Evolutionary conservation across 1,284 basidiomycete genomes (phyloP).

Genomic region (Trametes versicolor): DNA sequence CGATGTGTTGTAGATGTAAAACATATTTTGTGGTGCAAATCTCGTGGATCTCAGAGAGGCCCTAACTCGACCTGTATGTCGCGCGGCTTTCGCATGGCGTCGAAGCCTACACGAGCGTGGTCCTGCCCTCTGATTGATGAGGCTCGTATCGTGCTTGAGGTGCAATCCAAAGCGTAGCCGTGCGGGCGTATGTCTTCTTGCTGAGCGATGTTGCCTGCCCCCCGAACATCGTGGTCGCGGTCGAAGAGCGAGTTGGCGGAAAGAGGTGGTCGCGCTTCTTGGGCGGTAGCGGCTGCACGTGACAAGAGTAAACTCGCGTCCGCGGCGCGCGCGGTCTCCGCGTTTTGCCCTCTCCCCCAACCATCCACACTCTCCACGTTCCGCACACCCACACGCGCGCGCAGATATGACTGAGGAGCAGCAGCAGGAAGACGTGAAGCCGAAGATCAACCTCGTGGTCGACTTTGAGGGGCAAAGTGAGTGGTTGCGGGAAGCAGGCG

Average conservation of each 20-base stretch:
- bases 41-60: no score
- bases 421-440: constrained; percentile 71
- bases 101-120: background rate
- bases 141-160: no score
- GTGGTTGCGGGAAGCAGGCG: constrained; percentile 31
- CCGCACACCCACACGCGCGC: background rate
- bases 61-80: background rate
- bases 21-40: background rate
- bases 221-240: no score
- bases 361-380: background rate
- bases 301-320: background rate
- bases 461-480: constrained; percentile 58
- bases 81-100: constrained; percentile 1
- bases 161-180: no score
- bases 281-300: no score
- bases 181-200: no score
- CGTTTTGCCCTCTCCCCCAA: constrained; percentile 9
- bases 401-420: constrained; percentile 35
- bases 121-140: no score
- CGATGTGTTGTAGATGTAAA: background rate
- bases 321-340: constrained; percentile 12
- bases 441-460: constrained; percentile 69
- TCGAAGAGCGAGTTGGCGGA: no score
- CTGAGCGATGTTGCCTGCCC: no score
- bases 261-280: no score